phyloP scores from a whole-genome alignment of 345 rosid genomes.

The Draba incana region DNA sequence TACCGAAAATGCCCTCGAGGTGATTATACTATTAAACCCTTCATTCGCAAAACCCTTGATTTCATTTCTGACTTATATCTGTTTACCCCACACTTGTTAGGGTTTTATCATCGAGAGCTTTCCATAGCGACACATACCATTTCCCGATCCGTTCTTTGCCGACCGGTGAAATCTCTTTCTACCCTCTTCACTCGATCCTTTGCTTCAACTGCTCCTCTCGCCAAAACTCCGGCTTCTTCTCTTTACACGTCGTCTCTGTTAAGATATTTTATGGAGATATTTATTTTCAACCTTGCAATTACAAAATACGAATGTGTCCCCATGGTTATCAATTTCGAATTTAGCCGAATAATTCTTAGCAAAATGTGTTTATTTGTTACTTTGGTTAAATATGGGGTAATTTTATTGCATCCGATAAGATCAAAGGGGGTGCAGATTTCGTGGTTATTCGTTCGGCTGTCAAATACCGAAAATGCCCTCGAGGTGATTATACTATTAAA shows the following conservation, averaged over 20 bases:
- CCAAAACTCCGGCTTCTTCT: conserved; percentile 29
- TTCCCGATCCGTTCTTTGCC: conserved; percentile 48
- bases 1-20: conserved; percentile 24
- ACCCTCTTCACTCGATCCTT: conserved; percentile 30
- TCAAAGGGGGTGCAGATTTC: conserved; percentile 18
- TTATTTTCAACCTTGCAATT: too few species aligned
- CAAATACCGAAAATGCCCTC: conserved; percentile 11
- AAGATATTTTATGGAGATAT: neutral
- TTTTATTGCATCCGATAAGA: conserved; percentile 5
- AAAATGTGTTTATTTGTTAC: neutral
- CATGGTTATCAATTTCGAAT: neutral
- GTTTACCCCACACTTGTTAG: neutral
- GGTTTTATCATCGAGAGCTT: conserved; percentile 33
- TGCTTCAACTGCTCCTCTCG: conserved; percentile 34
- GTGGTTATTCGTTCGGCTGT: neutral
- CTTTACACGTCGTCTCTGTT: conserved; percentile 37
- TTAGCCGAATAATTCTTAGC: neutral
- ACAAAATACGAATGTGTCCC: neutral
- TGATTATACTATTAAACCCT: too few species aligned
- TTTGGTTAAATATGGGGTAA: neutral
- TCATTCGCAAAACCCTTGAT: too few species aligned
- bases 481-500: too few species aligned
- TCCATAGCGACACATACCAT: conserved; percentile 56
- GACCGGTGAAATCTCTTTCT: conserved; percentile 46
- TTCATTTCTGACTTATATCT: too few species aligned